Base-by-base conservation (phyloP, 768 basidiomycete genomes). In the Gelatoporia subvermispora region DNA sequence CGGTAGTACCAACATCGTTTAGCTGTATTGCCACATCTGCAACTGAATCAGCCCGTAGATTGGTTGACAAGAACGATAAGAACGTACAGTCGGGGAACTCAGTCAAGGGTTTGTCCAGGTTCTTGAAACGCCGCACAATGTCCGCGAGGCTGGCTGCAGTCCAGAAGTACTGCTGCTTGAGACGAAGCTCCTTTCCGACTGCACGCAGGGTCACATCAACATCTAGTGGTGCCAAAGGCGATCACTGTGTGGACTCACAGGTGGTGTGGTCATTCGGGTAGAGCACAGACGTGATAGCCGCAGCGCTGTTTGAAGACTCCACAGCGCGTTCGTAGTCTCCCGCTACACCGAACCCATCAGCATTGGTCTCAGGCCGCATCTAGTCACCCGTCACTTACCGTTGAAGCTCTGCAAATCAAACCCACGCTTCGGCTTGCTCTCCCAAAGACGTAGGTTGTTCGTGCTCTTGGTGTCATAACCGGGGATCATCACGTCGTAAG, bases 111-210 rank as follows among this genome's bases (percentile, higher is more conserved):
- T 89, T 86, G 43, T 80, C 84, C 17, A 88, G 72, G 68, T 95
- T 88, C 76, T 87, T 93, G 79, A 93, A 98, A 43, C 95, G 83
- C 47, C 95, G 81, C 41, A 95, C 61, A 62, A 98, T 96, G 62
- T 98, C 95, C 41, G 81, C 78, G 41, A 93, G 75, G 64, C 84
- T 86, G 23, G 93, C 88, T 41, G 88, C 83, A 36, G 90, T 92
- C 92, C 92, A 88, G 72, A 96, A 90, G 70, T 94, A 94, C 71
- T 99, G 95, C 59, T 97, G 95, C 72, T 95, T 94, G 56, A 98
- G 76, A 47, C 95, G 83, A 20, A 91, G 69, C 63, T 91, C 89
- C 60, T 91, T 91, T 48, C 90, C 90, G 49, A 88, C 88, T 88
- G 51, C 20, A 18, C 34, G n/a, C n/a, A n/a, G n/a, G n/a, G 11